These are phyloP conservation scores for Scytalidium lignicola DNA, from an alignment of 2,329 filamentous ascomycete genomes.

Conservation along the genomic window DNA sequence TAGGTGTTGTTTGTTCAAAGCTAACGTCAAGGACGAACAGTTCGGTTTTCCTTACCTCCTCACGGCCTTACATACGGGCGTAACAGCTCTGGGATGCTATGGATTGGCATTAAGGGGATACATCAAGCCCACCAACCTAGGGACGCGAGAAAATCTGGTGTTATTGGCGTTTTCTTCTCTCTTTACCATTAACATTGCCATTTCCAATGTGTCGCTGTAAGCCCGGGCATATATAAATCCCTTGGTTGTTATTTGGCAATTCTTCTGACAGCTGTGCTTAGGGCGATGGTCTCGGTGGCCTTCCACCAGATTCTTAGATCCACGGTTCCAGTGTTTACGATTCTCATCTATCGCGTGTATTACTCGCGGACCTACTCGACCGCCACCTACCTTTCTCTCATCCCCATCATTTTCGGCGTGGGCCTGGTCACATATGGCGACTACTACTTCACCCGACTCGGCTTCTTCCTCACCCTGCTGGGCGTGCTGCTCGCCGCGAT, in stretches of 20 bases:
- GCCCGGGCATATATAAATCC: no score
- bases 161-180: slow-evolving; percentile 54
- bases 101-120: slow-evolving; percentile 45
- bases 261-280: slow-evolving; percentile 7
- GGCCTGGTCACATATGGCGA: slow-evolving; percentile 56
- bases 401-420: slow-evolving; percentile 56
- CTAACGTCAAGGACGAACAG: slow-evolving; percentile 25
- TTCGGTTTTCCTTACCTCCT: slow-evolving; percentile 58
- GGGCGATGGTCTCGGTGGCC: slow-evolving; percentile 54
- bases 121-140: slow-evolving; percentile 48
- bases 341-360: slow-evolving; percentile 53
- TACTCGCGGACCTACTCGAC: slow-evolving; percentile 50
- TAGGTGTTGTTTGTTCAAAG: no score
- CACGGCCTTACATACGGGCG: slow-evolving; percentile 53
- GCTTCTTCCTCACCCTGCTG: slow-evolving; percentile 49
- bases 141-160: slow-evolving; percentile 47
- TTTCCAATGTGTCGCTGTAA: slow-evolving; percentile 58
- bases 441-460: slow-evolving; percentile 55
- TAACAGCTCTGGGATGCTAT: slow-evolving; percentile 51
- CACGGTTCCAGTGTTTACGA: slow-evolving; percentile 56
- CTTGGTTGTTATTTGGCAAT: no score
- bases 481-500: slow-evolving; percentile 49
- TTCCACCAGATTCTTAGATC: slow-evolving; percentile 63
- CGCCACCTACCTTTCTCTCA: slow-evolving; percentile 53
- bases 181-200: slow-evolving; percentile 59